Conservation (phyloP, 2,329 filamentous ascomycete species). For the Cladosporium sp. region DNA sequence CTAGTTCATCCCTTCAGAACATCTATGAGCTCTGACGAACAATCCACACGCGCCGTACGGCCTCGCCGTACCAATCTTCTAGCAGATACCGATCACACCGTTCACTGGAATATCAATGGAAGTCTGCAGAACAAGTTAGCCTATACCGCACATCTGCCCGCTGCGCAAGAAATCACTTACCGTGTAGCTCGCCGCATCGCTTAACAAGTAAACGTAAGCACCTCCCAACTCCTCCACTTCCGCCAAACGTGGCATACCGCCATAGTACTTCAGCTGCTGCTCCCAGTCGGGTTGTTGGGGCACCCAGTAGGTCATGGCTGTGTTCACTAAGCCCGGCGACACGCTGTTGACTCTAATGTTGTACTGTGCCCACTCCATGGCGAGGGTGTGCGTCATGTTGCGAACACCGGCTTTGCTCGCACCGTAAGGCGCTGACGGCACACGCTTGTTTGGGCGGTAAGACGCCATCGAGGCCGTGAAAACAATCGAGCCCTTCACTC, state of each 20-base stretch:
- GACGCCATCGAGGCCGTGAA: slow-evolving; percentile 40
- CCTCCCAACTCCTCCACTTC: slow-evolving; percentile 47
- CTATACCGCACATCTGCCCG: slow-evolving; percentile 49
- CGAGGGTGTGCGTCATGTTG: slow-evolving; percentile 57
- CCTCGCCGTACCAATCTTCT: neutral
- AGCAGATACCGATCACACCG: slow-evolving; percentile 28
- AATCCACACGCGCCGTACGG: neutral
- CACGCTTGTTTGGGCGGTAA: slow-evolving; percentile 34
- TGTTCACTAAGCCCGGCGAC: slow-evolving; percentile 54
- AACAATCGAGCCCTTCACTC: slow-evolving; percentile 38
- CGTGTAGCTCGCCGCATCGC: slow-evolving; percentile 44
- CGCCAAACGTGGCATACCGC: slow-evolving; percentile 28
- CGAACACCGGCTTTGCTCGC: slow-evolving; percentile 47
- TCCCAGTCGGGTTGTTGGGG: slow-evolving; percentile 27
- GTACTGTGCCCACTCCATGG: slow-evolving; percentile 60
- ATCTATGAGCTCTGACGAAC: neutral
- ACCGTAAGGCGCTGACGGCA: slow-evolving; percentile 35
- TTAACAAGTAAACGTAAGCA: slow-evolving; percentile 51
- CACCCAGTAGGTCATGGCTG: slow-evolving; percentile 37
- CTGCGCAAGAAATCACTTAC: slow-evolving; percentile 46
- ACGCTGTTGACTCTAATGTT: slow-evolving; percentile 62
- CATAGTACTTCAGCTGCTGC: slow-evolving; percentile 20
- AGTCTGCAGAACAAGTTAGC: slow-evolving; percentile 51
- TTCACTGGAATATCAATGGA: slow-evolving; percentile 52
- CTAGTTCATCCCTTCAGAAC: neutral